Percentiles rank a stretch among this genome's conserved stretches.
Evolutionary conservation across 768 basidiomycete species (phyloP).

Genomic region (Coprinopsis strossmayeri): DNA sequence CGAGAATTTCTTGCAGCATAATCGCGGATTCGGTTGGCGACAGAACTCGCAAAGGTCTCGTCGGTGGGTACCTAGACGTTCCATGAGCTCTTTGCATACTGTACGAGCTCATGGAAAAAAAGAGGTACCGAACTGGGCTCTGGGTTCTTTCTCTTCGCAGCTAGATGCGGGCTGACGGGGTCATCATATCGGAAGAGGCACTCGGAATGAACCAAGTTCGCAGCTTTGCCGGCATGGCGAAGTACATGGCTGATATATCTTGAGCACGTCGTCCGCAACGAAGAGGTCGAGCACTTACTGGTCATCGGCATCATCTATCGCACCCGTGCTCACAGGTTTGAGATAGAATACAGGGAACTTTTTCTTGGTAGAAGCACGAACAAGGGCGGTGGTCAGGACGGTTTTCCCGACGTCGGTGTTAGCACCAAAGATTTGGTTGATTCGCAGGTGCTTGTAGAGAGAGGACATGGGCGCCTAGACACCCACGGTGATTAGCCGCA

Average conservation of each 20-base stretch:
- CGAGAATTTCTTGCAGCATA: conserved; percentile 32
- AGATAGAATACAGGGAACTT: conserved; percentile 56
- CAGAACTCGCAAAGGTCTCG: conserved; percentile 53
- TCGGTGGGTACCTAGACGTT: conserved; percentile 52
- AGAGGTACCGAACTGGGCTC: conserved; percentile 25
- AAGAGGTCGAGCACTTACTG: conserved; percentile 38
- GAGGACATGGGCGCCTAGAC: too few relatives aligned
- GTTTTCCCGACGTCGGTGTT: conserved; percentile 98
- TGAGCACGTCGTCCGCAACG: not conserved
- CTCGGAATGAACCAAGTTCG: conserved; percentile 42
- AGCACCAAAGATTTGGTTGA: conserved; percentile 91
- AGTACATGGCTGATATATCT: conserved; percentile 79
- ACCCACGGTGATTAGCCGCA: too few relatives aligned
- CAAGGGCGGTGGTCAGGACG: conserved; percentile 78
- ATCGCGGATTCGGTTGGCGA: conserved; percentile 54
- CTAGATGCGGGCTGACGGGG: conserved; percentile 92
- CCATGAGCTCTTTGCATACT: not conserved
- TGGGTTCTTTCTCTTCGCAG: conserved; percentile 46
- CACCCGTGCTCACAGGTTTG: conserved; percentile 92
- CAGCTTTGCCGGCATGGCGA: conserved; percentile 37
- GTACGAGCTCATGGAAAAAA: conserved; percentile 2
- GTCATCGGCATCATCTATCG: conserved; percentile 76
- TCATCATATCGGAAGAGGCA: conserved; percentile 83
- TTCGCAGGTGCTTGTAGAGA: conserved; percentile 77
- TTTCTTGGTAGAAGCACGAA: conserved; percentile 62